Conservation (phyloP, 1,284 basidiomycete genomes). For the Ustilago vetiveriae region DNA sequence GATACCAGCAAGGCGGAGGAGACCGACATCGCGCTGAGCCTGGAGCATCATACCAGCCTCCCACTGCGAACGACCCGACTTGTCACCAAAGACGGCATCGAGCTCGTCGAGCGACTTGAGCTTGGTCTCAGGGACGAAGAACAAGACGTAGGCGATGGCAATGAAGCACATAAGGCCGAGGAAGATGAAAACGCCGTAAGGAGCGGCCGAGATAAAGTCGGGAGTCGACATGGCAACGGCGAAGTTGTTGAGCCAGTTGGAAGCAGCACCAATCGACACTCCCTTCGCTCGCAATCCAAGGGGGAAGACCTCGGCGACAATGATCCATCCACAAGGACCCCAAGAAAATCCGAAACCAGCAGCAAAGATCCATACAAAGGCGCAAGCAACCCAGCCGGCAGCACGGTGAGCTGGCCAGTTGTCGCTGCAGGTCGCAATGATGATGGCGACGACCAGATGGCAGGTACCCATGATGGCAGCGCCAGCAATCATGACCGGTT, state of each 20-base stretch:
- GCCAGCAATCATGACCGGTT: slow-evolving; percentile 69
- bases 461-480: slow-evolving; percentile 77
- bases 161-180: slow-evolving; percentile 76
- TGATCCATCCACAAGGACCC: slow-evolving; percentile 85
- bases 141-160: slow-evolving; percentile 71
- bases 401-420: slow-evolving; percentile 72
- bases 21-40: slow-evolving; percentile 49
- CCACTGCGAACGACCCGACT: slow-evolving; percentile 44
- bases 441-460: slow-evolving; percentile 76
- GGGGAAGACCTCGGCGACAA: slow-evolving; percentile 84
- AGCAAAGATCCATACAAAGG: slow-evolving; percentile 80
- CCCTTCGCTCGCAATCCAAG: slow-evolving; percentile 85
- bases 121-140: slow-evolving; percentile 79
- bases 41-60: slow-evolving; percentile 45
- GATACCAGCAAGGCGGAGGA: slow-evolving; percentile 46
- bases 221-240: slow-evolving; percentile 62
- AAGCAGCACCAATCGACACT: slow-evolving; percentile 82
- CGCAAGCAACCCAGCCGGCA: slow-evolving; percentile 72
- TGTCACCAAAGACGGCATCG: slow-evolving; percentile 51
- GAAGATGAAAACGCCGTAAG: slow-evolving; percentile 74
- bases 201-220: slow-evolving; percentile 40
- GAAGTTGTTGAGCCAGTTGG: slow-evolving; percentile 85
- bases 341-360: slow-evolving; percentile 78
- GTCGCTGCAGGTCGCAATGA: slow-evolving; percentile 70
- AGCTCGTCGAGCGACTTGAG: slow-evolving; percentile 80